A percentile compares a stretch with the other conserved stretches of the same genome.
Conservation (phyloP, 495 filamentous ascomycete genomes). For the Penicillium macrosclerotiorum region DNA sequence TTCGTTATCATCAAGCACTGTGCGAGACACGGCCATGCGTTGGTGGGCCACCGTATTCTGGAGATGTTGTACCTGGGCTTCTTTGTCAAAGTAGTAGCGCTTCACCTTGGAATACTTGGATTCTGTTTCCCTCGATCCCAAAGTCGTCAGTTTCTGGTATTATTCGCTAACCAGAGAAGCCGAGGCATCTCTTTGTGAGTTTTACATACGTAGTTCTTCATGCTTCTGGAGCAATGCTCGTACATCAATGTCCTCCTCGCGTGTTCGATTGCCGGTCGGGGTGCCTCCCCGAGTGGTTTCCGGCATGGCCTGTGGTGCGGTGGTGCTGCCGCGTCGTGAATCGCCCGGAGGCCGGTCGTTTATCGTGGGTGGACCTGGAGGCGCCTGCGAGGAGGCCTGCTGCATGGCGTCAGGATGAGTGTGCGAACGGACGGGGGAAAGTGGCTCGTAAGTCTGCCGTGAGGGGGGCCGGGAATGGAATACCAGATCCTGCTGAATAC, state of each 20-base stretch:
- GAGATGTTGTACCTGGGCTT: slow-evolving; percentile 87
- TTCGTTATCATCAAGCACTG: slow-evolving; percentile 93
- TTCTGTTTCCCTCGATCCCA: slow-evolving; percentile 53
- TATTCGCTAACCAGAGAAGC: too few relatives aligned
- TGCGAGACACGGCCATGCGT: slow-evolving; percentile 89
- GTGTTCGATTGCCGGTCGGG: slow-evolving; percentile 51
- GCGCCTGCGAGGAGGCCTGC: slow-evolving; percentile 24
- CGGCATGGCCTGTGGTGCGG: slow-evolving; percentile 28
- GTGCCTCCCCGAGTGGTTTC: slow-evolving; percentile 61
- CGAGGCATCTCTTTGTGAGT: too few relatives aligned
- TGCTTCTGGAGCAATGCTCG: slow-evolving; percentile 45
- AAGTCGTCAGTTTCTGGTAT: too few relatives aligned
- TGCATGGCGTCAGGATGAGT: slow-evolving; percentile 35
- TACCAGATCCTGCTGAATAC: slow-evolving; percentile 21
- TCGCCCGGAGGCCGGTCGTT: slow-evolving; percentile 12
- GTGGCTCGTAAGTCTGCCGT: slow-evolving; percentile 53
- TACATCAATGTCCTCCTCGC: slow-evolving; percentile 54
- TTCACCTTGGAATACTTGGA: slow-evolving; percentile 98
- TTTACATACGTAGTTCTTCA: slow-evolving; percentile 64
- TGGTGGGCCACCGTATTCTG: slow-evolving; percentile 97
- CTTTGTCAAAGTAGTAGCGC: slow-evolving; percentile 93
- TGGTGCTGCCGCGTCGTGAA: slow-evolving; percentile 23
- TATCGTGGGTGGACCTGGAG: slow-evolving; percentile 6
- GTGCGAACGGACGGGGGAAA: slow-evolving; percentile 30
- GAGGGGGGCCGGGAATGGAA: slow-evolving; percentile 51